A percentile compares a stretch with the other conserved stretches of the same genome.
These are phyloP conservation scores for Akanthomyces lecanii DNA, from an alignment of 2,329 filamentous ascomycete genomes.

Conservation along the genomic window DNA sequence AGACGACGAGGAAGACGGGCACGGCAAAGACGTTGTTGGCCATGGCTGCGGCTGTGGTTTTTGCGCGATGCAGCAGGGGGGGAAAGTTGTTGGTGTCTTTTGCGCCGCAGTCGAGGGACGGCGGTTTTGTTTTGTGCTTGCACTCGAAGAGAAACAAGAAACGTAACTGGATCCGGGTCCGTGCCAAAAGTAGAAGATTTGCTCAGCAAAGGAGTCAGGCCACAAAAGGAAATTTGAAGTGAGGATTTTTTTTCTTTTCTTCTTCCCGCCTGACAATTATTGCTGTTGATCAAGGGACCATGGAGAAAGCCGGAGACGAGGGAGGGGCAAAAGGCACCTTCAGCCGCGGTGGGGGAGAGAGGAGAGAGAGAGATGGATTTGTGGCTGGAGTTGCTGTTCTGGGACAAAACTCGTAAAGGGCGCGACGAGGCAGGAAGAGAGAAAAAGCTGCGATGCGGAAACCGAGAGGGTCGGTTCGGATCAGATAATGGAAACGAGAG, in stretches of 20 bases:
- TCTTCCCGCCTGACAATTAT: too few species aligned
- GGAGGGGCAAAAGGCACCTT: background rate
- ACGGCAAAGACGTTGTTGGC: constrained; percentile 70
- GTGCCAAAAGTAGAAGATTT: background rate
- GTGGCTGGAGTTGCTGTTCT: background rate
- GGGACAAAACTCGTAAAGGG: background rate
- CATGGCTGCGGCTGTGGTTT: constrained; percentile 33
- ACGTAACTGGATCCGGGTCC: background rate
- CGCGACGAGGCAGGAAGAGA: background rate
- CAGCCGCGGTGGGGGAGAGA: constrained; percentile 1
- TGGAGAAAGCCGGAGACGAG: background rate
- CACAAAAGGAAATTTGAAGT: background rate
- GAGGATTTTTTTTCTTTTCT: background rate
- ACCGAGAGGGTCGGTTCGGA: constrained; percentile 14
- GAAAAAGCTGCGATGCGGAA: background rate
- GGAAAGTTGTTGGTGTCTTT: background rate
- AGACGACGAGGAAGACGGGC: constrained; percentile 85
- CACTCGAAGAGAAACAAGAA: background rate
- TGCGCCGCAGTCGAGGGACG: background rate
- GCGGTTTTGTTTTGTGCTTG: constrained; percentile 3
- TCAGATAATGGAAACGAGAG: constrained; percentile 4
- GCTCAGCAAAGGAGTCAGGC: background rate
- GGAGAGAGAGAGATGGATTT: background rate
- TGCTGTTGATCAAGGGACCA: background rate
- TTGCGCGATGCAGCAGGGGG: background rate